Conservation (phyloP, 129 eudicot species). For the Mikania micrantha region DNA sequence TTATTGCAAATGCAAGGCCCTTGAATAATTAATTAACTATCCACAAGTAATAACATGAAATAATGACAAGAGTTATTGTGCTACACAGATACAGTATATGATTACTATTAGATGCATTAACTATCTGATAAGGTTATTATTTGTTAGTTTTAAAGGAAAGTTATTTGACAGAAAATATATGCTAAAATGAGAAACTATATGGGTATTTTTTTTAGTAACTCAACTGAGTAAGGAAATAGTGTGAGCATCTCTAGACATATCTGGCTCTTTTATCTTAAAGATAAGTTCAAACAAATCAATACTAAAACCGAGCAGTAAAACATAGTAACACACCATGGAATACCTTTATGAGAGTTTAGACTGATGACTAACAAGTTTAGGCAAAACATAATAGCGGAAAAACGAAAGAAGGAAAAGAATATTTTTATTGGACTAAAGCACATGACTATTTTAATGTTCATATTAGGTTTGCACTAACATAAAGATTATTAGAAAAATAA, state of each 20-base stretch:
- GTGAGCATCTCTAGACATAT: conserved; percentile 14
- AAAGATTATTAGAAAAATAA: not conserved
- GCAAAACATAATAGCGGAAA: not conserved
- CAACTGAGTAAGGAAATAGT: not conserved
- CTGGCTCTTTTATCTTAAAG: not conserved
- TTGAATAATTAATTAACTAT: not conserved
- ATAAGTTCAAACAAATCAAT: conserved; percentile 1
- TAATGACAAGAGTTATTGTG: not conserved
- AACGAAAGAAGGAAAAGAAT: not conserved
- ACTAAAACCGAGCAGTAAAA: not conserved
- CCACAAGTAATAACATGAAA: not conserved
- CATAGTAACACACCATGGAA: not conserved
- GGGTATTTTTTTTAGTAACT: conserved; percentile 6
- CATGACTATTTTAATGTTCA: not conserved
- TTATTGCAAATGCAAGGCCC: not conserved
- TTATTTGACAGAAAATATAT: not conserved
- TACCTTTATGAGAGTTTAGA: not conserved
- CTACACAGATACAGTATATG: not conserved
- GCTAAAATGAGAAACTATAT: not conserved
- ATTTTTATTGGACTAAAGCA: conserved; percentile 3
- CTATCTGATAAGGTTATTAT: not conserved
- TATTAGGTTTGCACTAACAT: not conserved
- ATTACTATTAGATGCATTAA: not conserved
- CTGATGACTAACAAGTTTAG: not conserved
- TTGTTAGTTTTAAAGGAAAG: too few species aligned